Percentiles rank a stretch among this genome's conserved stretches.
Evolutionary conservation across 1,284 basidiomycete genomes (phyloP).

Genomic region (Papiliotrema nemorosa): DNA sequence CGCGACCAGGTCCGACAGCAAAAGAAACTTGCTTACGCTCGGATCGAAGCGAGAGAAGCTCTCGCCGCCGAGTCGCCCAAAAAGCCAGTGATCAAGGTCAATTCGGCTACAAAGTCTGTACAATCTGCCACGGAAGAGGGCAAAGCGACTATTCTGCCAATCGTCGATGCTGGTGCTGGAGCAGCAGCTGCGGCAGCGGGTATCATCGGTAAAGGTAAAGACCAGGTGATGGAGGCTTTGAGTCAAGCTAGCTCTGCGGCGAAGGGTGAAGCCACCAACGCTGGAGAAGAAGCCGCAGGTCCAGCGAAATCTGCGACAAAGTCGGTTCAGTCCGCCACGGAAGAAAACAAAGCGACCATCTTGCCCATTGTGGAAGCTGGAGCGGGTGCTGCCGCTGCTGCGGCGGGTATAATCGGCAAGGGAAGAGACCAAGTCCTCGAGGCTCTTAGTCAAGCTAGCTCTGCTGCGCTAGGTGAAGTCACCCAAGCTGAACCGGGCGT

Average conservation of each 20-base stretch:
- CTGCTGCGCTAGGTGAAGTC: constrained; percentile 12
- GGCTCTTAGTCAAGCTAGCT: constrained; percentile 24
- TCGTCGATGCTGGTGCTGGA: constrained; percentile 21
- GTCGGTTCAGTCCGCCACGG: no score
- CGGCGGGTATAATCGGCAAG: constrained; percentile 33
- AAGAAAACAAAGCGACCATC: no score
- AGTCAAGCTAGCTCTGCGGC: constrained; percentile 19
- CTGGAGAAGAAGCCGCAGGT: no score
- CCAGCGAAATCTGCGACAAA: no score
- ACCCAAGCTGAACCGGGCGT: background rate
- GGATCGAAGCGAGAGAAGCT: constrained; percentile 35
- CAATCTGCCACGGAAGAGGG: constrained; percentile 6
- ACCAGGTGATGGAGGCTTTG: constrained; percentile 38
- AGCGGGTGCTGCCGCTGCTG: constrained; percentile 20
- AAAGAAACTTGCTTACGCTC: constrained; percentile 28
- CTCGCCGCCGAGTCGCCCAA: constrained; percentile 14
- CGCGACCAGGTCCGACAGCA: constrained; percentile 23
- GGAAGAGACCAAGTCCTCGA: constrained; percentile 38
- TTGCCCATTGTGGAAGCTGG: constrained; percentile 28
- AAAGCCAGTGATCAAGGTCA: background rate
- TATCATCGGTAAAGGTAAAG: constrained; percentile 41
- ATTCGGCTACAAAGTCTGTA: constrained; percentile 1
- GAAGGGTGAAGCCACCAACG: constrained; percentile 6
- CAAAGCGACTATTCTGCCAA: constrained; percentile 32
- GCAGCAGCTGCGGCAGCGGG: constrained; percentile 19